These are phyloP conservation scores for Bathelium albidoporum DNA, from an alignment of 495 filamentous ascomycete species.

Conservation along the genomic window DNA sequence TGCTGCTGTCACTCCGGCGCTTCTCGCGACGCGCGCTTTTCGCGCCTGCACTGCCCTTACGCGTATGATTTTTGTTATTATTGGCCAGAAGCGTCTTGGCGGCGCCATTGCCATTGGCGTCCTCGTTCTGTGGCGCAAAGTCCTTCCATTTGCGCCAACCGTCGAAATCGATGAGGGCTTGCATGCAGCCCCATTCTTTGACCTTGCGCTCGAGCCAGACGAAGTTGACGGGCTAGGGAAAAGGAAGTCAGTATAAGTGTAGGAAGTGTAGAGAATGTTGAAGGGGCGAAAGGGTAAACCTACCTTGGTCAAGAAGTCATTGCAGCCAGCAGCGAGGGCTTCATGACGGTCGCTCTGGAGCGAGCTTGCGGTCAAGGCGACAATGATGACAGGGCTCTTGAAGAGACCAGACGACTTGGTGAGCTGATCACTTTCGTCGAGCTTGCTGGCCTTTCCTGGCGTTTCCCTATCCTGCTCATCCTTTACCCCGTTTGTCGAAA, in stretches of 20 bases:
- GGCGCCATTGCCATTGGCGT: not conserved
- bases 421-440: conserved; percentile 5
- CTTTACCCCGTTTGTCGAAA: conserved; percentile 3
- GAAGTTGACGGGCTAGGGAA: conserved; percentile 91
- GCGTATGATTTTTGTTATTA: conserved; percentile 7
- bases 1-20: not conserved
- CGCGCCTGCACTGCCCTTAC: not conserved
- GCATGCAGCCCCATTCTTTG: conserved; percentile 99
- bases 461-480: conserved; percentile 19
- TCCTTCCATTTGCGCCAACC: conserved; percentile 98
- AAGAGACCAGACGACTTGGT: conserved; percentile 43
- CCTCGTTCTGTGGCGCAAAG: conserved; percentile 27
- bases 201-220: conserved; percentile 96
- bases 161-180: conserved; percentile 96
- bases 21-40: not conserved
- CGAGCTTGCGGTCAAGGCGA: conserved; percentile 86
- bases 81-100: no score
- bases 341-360: conserved; percentile 92
- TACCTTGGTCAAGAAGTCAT: conserved; percentile 98
- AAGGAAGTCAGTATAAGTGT: conserved; percentile 12
- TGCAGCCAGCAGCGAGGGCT: conserved; percentile 89
- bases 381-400: conserved; percentile 95
- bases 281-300: conserved; percentile 23
- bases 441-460: conserved; percentile 41
- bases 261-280: no score